Base-by-base conservation (phyloP, 371 early-diverging fungal genomes). In the Mortierella polycephala region DNA sequence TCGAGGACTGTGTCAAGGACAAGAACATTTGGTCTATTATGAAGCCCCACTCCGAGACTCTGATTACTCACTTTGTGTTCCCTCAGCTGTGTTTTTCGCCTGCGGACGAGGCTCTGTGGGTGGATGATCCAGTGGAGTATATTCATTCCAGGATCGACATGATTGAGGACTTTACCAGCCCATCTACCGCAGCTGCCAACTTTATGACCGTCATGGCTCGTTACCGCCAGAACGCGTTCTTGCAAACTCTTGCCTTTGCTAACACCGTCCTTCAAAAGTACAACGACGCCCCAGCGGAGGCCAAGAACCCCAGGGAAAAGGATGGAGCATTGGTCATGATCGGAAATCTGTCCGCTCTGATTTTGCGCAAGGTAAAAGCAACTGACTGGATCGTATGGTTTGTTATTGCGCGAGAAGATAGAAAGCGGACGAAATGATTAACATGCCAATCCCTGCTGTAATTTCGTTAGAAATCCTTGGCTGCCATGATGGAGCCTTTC, bases 251-350 rank as follows among this genome's bases (percentile, higher is more conserved):
- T 59, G 76, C 77, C 41, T 91, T 96, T 64, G 86, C 95, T 83
- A 92, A 95, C 82, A 69, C 69, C 39, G 84, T 93, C 18, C 74
- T 96, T 41, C 85, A 84, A 61, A 84, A 83, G 57, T 89, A 91
- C 77, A 67, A 85, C 61, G 86, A 88, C 56, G 80, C 88, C 14
- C 86, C 92, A 7, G 87, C 83, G 37, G 92, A 91, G 45, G 82
- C 90, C 52, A 88, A 91, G 81, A 85, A 93, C 69, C 92, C 91
- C n/a, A 62, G 86, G 23, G 87, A 89, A 23, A 97, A 96, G 84
- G 95, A 96, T 81, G 96, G 96, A 67, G 96, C 96, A 2, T 82
- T 98, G 55, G 84, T 85, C 58, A 94, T 97, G 91, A 91, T 97
- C 80, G 87, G 89, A 9, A 81, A 85, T 16, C 81, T 95, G 18